Base-by-base conservation (phyloP, 805 yeast genomes). In the Candida ponderosae region DNA sequence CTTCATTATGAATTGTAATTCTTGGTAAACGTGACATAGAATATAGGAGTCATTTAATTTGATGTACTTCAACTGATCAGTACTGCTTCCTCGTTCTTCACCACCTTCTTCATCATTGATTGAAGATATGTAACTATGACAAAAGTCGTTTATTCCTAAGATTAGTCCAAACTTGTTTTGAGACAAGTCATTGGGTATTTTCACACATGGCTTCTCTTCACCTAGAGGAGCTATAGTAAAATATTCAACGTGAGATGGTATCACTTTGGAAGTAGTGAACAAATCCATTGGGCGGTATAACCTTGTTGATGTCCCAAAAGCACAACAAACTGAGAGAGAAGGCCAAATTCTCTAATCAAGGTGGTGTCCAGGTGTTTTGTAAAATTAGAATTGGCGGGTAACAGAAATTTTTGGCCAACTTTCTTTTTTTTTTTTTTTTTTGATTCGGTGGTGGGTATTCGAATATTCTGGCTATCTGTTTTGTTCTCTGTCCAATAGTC, bases 101-200 rank as follows among this genome's bases (percentile, higher is more conserved):
- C 60, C 45, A 33, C 59, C 61, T 3, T 49, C 55, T 26, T 59
- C 70, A 19, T 41, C 41, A 1, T 43, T 41, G 15, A 57, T 56
- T 32, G 57, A 45, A 7, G 47, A 42, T 4, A 24, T 9, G 14
- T 24, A 24, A 24, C 28, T 24, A 2, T 24, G 11, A 24, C 28
- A 24, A 24, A 24, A 24, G 5, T 24, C 28, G 14, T 16, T 29
- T 23, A 13, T n/a, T 11, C 18, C 31, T 6, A 17, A 6, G 7
- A 18, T 24, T 10, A 17, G 10, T 26, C 24, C 24, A 27, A 13
- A n/a, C 21, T 33, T 20, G n/a, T 23, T 20, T 10, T 18, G 11
- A 9, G 18, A 7, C 9, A 33, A 18, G 13, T n/a, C 31, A 16
- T 28, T 8, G 23, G 18, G 23, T n/a, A n/a, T 19, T 10, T 33